These are phyloP conservation scores for Leptographium procerum DNA, from an alignment of 2,329 filamentous ascomycete genomes.

Conservation along the genomic window DNA sequence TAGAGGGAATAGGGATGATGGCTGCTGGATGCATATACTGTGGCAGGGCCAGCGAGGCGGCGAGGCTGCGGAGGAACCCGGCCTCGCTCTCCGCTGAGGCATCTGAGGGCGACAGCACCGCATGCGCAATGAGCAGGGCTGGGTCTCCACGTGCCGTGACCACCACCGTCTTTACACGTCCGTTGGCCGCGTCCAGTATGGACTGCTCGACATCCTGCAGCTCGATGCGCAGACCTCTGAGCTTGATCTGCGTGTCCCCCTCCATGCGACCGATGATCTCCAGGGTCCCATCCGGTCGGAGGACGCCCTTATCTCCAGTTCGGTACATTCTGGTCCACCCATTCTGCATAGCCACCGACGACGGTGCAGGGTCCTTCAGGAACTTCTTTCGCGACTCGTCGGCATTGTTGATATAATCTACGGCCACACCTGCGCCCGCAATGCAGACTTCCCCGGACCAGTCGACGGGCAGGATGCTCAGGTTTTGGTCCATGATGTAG, in stretches of 20 bases:
- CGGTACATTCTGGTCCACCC: conserved; percentile 40
- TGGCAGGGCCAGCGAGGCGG: neutral
- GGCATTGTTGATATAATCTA: too few species aligned
- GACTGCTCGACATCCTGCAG: conserved; percentile 25
- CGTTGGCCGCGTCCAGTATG: neutral
- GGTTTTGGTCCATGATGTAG: conserved; percentile 28
- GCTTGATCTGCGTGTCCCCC: conserved; percentile 50
- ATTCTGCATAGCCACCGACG: conserved; percentile 11
- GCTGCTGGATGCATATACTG: neutral
- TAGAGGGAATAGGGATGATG: neutral
- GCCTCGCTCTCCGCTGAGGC: too few species aligned
- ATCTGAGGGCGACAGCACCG: too few species aligned
- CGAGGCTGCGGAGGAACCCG: neutral
- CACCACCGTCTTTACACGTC: too few species aligned
- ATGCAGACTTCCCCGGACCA: conserved; percentile 28
- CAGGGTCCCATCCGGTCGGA: conserved; percentile 39
- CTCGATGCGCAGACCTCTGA: conserved; percentile 51
- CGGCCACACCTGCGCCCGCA: conserved; percentile 26
- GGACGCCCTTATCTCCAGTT: conserved; percentile 45
- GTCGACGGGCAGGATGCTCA: conserved; percentile 20
- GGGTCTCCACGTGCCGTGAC: too few species aligned
- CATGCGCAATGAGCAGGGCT: too few species aligned
- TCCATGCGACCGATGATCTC: conserved; percentile 36
- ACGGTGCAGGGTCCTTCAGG: conserved; percentile 17
- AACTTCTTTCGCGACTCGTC: too few species aligned